Percentiles rank a stretch among this genome's conserved stretches.
These are phyloP conservation scores for Candida piceae DNA, from an alignment of 805 yeast genomes.

Conservation along the genomic window DNA sequence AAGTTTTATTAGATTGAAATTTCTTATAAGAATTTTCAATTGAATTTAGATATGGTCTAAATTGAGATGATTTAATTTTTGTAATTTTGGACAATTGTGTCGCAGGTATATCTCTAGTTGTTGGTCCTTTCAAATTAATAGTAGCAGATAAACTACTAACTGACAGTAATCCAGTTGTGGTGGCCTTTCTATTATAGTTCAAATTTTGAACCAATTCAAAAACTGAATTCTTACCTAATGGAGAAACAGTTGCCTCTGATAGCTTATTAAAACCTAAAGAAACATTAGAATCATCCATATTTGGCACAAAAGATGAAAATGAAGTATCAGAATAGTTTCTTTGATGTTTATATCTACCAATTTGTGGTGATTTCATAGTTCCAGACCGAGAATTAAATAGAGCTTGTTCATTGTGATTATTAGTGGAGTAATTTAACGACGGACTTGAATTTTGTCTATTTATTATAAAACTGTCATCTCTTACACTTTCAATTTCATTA, in stretches of 20 bases:
- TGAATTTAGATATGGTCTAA: slow-evolving; percentile 40
- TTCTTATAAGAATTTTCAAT: slow-evolving; percentile 41
- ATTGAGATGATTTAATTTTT: slow-evolving; percentile 37
- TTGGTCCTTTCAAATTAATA: slow-evolving; percentile 57
- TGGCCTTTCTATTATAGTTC: slow-evolving; percentile 34
- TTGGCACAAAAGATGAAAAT: slow-evolving; percentile 22
- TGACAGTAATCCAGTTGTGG: slow-evolving; percentile 26
- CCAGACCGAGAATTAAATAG: slow-evolving; percentile 2
- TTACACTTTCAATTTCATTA: not conserved
- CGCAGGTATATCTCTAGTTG: slow-evolving; percentile 79
- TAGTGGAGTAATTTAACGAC: slow-evolving; percentile 12
- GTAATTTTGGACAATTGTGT: slow-evolving; percentile 56
- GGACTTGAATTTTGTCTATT: slow-evolving; percentile 6
- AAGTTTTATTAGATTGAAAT: slow-evolving; percentile 37
- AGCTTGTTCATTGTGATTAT: slow-evolving; percentile 14
- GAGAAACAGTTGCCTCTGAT: slow-evolving; percentile 39
- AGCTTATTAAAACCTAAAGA: slow-evolving; percentile 37
- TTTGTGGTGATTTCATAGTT: slow-evolving; percentile 3
- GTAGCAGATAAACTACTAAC: slow-evolving; percentile 34
- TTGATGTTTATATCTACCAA: slow-evolving; percentile 10
- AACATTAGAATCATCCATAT: slow-evolving; percentile 33
- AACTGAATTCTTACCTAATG: slow-evolving; percentile 70
- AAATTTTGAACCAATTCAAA: slow-evolving; percentile 67
- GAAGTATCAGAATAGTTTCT: slow-evolving; percentile 24
- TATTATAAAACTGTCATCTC: slow-evolving; percentile 1